These are phyloP conservation scores for Pseudogymnoascus pannorum DNA, from an alignment of 2,329 filamentous ascomycete species.

Conservation along the genomic window DNA sequence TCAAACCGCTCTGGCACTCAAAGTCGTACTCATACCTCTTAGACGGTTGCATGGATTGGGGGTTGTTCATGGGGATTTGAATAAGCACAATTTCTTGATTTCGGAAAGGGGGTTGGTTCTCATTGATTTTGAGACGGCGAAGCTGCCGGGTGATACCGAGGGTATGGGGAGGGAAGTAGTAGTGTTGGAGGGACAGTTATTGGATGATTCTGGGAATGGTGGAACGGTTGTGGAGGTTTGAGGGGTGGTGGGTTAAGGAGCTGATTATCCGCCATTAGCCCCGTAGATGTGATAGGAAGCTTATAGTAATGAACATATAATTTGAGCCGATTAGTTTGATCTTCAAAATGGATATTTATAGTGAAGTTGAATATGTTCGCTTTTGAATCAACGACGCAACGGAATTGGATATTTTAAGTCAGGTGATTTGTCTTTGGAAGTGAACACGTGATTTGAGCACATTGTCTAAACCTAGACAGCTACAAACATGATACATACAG, in stretches of 20 bases:
- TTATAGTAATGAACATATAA: background rate
- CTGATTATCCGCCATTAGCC: background rate
- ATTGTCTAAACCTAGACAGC: too few relatives aligned
- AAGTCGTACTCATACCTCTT: conserved; percentile 29
- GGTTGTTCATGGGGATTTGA: conserved; percentile 33
- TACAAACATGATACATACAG: too few relatives aligned
- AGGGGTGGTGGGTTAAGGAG: background rate
- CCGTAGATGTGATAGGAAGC: background rate
- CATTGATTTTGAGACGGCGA: conserved; percentile 30
- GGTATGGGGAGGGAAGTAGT: conserved; percentile 11
- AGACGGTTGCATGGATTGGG: conserved; percentile 30
- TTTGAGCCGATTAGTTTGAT: background rate
- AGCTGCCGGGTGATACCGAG: conserved; percentile 8
- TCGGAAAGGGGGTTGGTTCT: conserved; percentile 21
- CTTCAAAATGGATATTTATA: background rate
- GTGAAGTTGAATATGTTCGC: too few relatives aligned
- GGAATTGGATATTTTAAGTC: too few relatives aligned
- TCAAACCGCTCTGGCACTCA: conserved; percentile 31
- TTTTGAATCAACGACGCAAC: too few relatives aligned
- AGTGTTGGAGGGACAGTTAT: conserved; percentile 11
- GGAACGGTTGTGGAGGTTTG: background rate
- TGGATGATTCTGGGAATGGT: conserved; percentile 12
- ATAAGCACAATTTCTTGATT: conserved; percentile 33
- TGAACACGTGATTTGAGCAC: too few relatives aligned
- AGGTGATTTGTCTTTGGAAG: too few relatives aligned